Base-by-base conservation (phyloP, 371 early-diverging fungal species). In the Apophysomyces ossiformis region DNA sequence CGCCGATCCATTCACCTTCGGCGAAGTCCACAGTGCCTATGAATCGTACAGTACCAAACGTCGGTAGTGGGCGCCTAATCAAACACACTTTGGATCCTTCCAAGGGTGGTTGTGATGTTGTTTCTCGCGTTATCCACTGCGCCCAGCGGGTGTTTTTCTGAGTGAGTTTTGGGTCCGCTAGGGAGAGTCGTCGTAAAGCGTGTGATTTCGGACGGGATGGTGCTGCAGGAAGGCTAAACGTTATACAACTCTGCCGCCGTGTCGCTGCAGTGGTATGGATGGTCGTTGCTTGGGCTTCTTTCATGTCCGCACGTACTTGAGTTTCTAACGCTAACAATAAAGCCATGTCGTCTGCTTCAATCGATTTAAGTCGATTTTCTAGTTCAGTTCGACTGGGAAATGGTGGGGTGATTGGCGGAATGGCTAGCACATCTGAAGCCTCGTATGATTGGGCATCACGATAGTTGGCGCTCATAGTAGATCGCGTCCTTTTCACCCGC, bases 1-100 rank as follows among this genome's bases (percentile, higher is more conserved):
- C 68, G 16, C 79, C 79, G 35, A 74, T 72, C 76, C 74, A 79
- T 5, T 64, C 66, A 13, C 79, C 79, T 26, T 70, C 65, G 45
- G 69, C 69, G 65, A 68, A 72, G 0, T 64, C 66, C 1, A 79
- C 72, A 37, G 43, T 44, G 8, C 79, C 79, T 50, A 79, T 71
- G 26, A 71, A 79, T 8, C 70, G 67, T 16, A 79, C 74, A 1
- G 61, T 61, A 26, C 76, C 79, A 32, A 69, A 59, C 0, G 74
- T 76, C 39, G 74, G 76, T 11, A 74, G 67, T 12, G 76, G 76
- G 15, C 79, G 65, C 21, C 70, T 58, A 15, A 74, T 26, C 13
- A 79, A 54, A 16, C 70, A 67, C 0, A 76, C 72, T 15, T 73
- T 70, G 16, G 69, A 61, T 7, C 79, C 76, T 39, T 71, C 44